Conservation (phyloP, 129 eudicot genomes). For the Erigeron canadensis region DNA sequence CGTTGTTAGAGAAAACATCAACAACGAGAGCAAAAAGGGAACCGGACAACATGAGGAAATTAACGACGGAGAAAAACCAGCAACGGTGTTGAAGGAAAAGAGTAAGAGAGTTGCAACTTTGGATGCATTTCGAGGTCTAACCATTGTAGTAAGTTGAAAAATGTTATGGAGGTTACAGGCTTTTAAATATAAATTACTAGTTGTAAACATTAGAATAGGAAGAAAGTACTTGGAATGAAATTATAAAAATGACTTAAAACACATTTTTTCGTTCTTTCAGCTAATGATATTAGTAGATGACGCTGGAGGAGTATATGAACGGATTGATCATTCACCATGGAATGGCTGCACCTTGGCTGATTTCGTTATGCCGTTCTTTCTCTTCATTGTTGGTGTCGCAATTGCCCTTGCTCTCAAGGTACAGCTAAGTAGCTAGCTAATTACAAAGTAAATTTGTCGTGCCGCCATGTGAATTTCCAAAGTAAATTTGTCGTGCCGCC, state of each 20-base stretch:
- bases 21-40: slow-evolving; percentile 6
- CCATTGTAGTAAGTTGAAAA: slow-evolving; percentile 56
- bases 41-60: background rate
- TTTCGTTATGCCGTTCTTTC: slow-evolving; percentile 86
- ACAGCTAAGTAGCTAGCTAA: background rate
- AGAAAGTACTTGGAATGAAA: background rate
- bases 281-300: slow-evolving; percentile 85
- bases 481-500: too few relatives aligned
- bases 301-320: slow-evolving; percentile 61
- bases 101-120: slow-evolving; percentile 67
- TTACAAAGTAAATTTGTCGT: background rate
- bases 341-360: slow-evolving; percentile 90
- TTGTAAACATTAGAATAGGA: background rate
- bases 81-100: slow-evolving; percentile 35
- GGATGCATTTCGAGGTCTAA: slow-evolving; percentile 73
- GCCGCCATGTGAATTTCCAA: background rate
- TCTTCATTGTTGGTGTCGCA: slow-evolving; percentile 83
- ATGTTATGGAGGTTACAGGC: background rate
- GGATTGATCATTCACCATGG: slow-evolving; percentile 88
- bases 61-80: slow-evolving; percentile 25
- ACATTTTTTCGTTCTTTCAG: slow-evolving; percentile 29
- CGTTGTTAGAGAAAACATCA: background rate
- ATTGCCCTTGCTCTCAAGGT: slow-evolving; percentile 92
- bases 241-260: background rate
- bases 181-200: background rate